Percentiles rank a stretch among this genome's conserved stretches.
Conservation (phyloP, 768 basidiomycete genomes). For the Hericium coralloides region DNA sequence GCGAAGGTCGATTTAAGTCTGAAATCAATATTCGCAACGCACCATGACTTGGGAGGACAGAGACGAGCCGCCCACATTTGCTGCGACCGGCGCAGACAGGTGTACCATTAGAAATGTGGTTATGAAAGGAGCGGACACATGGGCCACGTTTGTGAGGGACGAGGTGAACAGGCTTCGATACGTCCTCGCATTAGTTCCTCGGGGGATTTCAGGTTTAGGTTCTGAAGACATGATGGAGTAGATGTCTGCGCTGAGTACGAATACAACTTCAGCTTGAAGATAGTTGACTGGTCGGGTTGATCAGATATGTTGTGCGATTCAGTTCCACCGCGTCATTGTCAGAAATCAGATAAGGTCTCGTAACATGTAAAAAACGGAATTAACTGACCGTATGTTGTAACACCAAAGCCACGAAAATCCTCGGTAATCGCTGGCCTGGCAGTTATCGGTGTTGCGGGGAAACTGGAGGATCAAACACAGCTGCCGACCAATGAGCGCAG, state of each 20-base stretch:
- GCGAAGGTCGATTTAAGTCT: background rate
- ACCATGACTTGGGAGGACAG: constrained; percentile 3
- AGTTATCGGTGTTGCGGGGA: background rate
- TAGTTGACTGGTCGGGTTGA: no score
- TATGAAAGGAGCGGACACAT: constrained; percentile 70
- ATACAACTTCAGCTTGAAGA: no score
- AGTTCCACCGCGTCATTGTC: no score
- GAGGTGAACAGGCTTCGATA: constrained; percentile 11
- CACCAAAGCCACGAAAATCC: no score
- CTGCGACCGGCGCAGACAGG: constrained; percentile 63
- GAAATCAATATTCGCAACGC: background rate
- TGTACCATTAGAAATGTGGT: constrained; percentile 73
- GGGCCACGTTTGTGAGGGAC: constrained; percentile 46
- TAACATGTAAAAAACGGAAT: background rate
- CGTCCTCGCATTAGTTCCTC: background rate
- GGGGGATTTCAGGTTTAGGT: no score
- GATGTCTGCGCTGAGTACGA: no score
- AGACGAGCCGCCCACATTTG: constrained; percentile 37
- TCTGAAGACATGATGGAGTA: no score
- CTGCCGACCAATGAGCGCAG: background rate
- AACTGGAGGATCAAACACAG: background rate
- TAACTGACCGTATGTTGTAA: background rate
- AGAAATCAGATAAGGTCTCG: no score
- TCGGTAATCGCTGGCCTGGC: background rate
- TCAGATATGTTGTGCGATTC: no score